Evolutionary conservation across 2,329 filamentous ascomycete genomes (phyloP), one percentile per base, ranked within the genome.

Genomic region (Bipolaris sorokiniana): DNA sequence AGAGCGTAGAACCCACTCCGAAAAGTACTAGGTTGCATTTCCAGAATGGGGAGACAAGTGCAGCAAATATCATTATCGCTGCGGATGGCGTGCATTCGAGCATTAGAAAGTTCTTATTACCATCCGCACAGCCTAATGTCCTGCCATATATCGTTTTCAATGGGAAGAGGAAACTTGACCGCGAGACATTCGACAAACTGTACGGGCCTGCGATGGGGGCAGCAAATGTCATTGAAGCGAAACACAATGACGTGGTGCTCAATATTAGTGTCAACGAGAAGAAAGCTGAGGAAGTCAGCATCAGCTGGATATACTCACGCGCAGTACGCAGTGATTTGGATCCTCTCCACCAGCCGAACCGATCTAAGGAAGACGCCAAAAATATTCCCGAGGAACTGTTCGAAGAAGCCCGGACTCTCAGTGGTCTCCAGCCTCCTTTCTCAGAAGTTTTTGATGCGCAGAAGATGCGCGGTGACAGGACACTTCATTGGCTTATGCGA

Each of bases 401-500:
- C 67, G 36, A 57, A 1, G 78, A 80, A 51, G 46, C 80, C 0
- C 54, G 40, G 3, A 40, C 31, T 0, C 51, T 78, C 11, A 40
- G 40, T 20, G 44, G 63, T 15, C 62, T 79, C 2, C 37, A 64
- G 1, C 65, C 64, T 41, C 69, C 73, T 0, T 79, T 77, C 48
- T 45, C 56, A 7, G 58, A 67, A 0, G 60, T 78, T 2, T 78
- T 80, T 26, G 56, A 77, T 18, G 51, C 54, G 5, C 58, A 69
- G 5, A 66, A 61, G 7, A 59, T 79, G 56, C 64, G 63, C 5
- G 51, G 65, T 2, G 78, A 79, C 36, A 63, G 76, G 10, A 51
- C 77, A 3, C 53, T 79, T 41, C 73, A 78, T 47, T 80, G 78
- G 77, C 62, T 80, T 13, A 80, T 80, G 78, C 72, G 78, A 11